Base-by-base conservation (phyloP, 345 rosid genomes). In the Sisymbrium altissimum region DNA sequence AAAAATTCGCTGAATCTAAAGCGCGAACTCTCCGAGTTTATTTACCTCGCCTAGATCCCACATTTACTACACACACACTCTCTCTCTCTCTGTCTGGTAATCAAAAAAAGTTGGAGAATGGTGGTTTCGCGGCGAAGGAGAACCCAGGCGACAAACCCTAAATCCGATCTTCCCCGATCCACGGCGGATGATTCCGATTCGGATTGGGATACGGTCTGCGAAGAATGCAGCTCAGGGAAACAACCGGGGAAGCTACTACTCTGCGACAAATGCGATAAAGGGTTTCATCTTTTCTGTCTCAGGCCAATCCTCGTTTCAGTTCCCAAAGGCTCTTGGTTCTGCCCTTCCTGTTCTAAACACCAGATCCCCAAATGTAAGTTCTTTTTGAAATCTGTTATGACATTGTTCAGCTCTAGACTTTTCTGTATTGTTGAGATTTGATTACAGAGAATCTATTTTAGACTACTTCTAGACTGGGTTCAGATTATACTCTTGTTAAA, bases 311-410 rank as follows among this genome's bases (percentile, higher is more conserved):
- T 94, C 65, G 93, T 77, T 27, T 80, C 93, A 7, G 90, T 94
- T 12, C 98, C 97, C 19, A 91, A 85, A 72, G 96, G 97, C 39
- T 84, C 88, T 12, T 94, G 98, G 98, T 80, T 83, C 27, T 94
- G 98, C 66, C 83, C 84, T 46, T 64, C 84, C 15, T 94, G 98
- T 71, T 79, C 91, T 21, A 73, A 70, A 48, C 81, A 73, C 60
- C 80, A 83, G 75, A 80, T 75, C 70, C 96, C 89, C 41, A 77
- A 86, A 76, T 82, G 98, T 94, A 87, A 40, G 87, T 1, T 19
- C 1, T 3, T 15, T 46, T 23, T 23, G 25, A 23, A 3, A 23
- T 23, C 25, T n/a, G n/a, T n/a, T n/a, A n/a, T n/a, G n/a, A n/a
- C n/a, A n/a, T n/a, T n/a, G n/a, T n/a, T n/a, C n/a, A n/a, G n/a